phyloP scores from a whole-genome alignment of 2,329 filamentous ascomycete species.

The Xylaria sp. region DNA sequence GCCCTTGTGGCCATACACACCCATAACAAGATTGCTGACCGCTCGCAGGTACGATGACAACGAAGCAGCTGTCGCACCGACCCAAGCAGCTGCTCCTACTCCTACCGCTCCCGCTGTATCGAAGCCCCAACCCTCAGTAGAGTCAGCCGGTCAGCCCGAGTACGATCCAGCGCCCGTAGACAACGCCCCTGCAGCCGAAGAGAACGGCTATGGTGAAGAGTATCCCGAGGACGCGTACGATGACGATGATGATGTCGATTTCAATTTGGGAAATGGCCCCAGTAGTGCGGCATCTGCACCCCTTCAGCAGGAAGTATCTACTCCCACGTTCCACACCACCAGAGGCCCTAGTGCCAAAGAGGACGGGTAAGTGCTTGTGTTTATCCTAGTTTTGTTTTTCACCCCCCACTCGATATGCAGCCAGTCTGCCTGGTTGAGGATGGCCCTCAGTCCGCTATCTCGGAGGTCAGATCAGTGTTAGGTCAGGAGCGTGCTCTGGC shows the following conservation, averaged over 20 bases:
- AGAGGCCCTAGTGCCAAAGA: conserved; percentile 78
- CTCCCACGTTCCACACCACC: conserved; percentile 35
- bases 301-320: conserved; percentile 40
- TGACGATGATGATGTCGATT: conserved; percentile 62
- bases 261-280: conserved; percentile 55
- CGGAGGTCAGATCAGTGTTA: conserved; percentile 11
- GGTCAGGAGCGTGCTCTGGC: conserved; percentile 2
- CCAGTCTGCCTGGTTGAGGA: conserved; percentile 16
- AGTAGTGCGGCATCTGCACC: conserved; percentile 31
- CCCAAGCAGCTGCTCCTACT: conserved; percentile 33
- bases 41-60: conserved; percentile 67
- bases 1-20: background rate
- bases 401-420: conserved; percentile 6
- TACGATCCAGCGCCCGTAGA: conserved; percentile 36
- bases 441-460: conserved; percentile 16
- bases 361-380: conserved; percentile 75
- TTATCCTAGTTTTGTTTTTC: conserved; percentile 21
- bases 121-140: conserved; percentile 31
- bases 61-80: conserved; percentile 50
- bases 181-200: conserved; percentile 32
- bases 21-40: conserved; percentile 9
- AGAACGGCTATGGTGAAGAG: conserved; percentile 43
- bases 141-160: conserved; percentile 39
- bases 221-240: conserved; percentile 51
- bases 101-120: conserved; percentile 27